These are phyloP conservation scores for Staphylotrichum longicolle DNA, from an alignment of 495 filamentous ascomycete species.

Conservation along the genomic window DNA sequence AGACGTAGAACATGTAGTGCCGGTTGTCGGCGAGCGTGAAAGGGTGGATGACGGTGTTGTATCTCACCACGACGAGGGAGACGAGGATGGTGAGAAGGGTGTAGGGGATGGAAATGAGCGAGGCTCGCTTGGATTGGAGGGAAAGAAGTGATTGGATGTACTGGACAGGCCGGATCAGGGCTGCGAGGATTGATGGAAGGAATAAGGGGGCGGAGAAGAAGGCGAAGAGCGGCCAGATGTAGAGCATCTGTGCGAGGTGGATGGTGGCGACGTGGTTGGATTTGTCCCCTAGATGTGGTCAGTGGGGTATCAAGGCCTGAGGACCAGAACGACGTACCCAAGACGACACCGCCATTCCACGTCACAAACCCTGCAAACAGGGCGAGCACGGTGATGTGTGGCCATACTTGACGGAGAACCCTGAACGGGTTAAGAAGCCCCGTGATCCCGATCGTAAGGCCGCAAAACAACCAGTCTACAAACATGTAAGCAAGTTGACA, in stretches of 20 bases:
- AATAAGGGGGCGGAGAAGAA: conserved; percentile 89
- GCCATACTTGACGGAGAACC: conserved; percentile 55
- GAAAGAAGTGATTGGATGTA: conserved; percentile 16
- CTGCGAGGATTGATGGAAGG: conserved; percentile 43
- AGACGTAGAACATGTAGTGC: conserved; percentile 96
- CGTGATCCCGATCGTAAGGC: conserved; percentile 58
- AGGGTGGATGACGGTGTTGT: conserved; percentile 92
- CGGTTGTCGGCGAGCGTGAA: conserved; percentile 96
- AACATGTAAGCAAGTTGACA: background rate
- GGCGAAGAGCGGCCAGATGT: conserved; percentile 82
- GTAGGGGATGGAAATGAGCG: conserved; percentile 24
- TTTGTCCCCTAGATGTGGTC: conserved; percentile 67
- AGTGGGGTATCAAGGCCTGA: background rate
- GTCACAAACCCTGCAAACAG: conserved; percentile 72
- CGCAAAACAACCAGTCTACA: conserved; percentile 47
- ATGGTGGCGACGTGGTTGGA: conserved; percentile 86
- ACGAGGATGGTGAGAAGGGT: conserved; percentile 30
- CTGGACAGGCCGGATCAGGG: conserved; percentile 16
- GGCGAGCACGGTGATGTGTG: conserved; percentile 65
- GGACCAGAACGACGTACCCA: conserved; percentile 54
- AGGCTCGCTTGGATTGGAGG: background rate
- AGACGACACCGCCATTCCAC: conserved; percentile 88
- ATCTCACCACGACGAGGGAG: conserved; percentile 56
- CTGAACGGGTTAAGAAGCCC: conserved; percentile 50
- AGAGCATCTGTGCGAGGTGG: conserved; percentile 90